phyloP scores from a whole-genome alignment of 768 basidiomycete genomes.

The Boletus subparvulus region DNA sequence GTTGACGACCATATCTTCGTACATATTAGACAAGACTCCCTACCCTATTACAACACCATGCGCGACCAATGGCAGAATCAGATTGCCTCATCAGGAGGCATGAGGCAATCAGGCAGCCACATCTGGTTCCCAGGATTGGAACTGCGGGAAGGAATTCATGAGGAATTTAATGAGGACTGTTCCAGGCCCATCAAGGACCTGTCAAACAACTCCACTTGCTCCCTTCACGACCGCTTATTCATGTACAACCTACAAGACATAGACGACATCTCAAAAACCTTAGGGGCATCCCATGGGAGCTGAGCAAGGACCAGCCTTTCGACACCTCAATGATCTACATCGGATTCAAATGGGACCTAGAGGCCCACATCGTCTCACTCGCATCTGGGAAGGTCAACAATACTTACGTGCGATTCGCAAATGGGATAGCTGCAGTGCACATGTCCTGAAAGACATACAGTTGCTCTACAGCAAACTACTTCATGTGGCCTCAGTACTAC shows the following conservation, averaged over 20 bases:
- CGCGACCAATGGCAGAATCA: too few species aligned
- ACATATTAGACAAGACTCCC: neutral
- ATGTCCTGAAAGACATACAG: slow-evolving; percentile 5
- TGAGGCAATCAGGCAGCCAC: too few species aligned
- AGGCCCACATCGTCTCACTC: slow-evolving; percentile 19
- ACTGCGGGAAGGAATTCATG: too few species aligned
- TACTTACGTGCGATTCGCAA: slow-evolving; percentile 3
- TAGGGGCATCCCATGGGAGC: slow-evolving; percentile 17
- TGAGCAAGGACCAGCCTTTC: slow-evolving; percentile 16
- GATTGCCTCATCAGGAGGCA: too few species aligned
- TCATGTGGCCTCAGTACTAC: neutral
- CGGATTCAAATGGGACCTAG: slow-evolving; percentile 39
- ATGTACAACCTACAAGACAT: too few species aligned
- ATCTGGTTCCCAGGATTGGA: too few species aligned
- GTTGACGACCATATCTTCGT: neutral
- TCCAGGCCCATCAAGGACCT: too few species aligned
- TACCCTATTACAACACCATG: too few species aligned
- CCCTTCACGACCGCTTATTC: too few species aligned
- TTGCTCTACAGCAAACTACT: slow-evolving; percentile 11
- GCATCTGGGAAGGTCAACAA: slow-evolving; percentile 22
- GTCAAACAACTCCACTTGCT: too few species aligned
- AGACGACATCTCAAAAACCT: neutral
- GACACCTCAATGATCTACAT: slow-evolving; percentile 6
- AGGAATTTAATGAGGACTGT: too few species aligned
- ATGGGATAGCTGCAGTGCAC: neutral